Evolutionary conservation across 2,329 filamentous ascomycete species (phyloP).

Genomic region (Diaporthe citri): DNA sequence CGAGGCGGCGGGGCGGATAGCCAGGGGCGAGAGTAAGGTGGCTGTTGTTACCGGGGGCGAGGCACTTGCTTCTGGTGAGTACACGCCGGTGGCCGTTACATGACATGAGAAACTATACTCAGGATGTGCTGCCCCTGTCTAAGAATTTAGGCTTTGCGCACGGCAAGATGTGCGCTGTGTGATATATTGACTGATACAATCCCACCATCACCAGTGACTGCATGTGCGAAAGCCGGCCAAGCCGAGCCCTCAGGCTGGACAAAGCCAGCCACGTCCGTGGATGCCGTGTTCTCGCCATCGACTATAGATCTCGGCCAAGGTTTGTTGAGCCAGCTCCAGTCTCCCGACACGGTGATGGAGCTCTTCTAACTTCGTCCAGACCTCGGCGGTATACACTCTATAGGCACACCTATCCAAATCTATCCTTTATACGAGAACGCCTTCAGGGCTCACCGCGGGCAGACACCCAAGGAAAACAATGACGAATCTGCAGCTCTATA

Average conservation of each 20-base stretch:
- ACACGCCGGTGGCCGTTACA: background rate
- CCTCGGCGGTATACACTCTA: conserved; percentile 66
- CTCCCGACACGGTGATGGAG: conserved; percentile 50
- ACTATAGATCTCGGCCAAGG: conserved; percentile 59
- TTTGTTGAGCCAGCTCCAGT: conserved; percentile 57
- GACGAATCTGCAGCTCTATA: conserved; percentile 71
- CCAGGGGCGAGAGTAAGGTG: conserved; percentile 64
- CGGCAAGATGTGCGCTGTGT: background rate
- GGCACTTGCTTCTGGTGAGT: conserved; percentile 69
- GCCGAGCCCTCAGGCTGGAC: conserved; percentile 72
- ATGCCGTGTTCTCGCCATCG: conserved; percentile 52
- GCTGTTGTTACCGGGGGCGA: conserved; percentile 74
- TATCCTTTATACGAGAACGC: conserved; percentile 77
- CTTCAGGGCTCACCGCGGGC: conserved; percentile 67
- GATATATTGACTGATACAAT: background rate
- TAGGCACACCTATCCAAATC: conserved; percentile 74
- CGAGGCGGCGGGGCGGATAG: conserved; percentile 70
- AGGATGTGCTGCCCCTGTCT: background rate
- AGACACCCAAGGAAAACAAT: conserved; percentile 68
- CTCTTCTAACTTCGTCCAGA: conserved; percentile 52
- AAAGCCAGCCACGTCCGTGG: conserved; percentile 49
- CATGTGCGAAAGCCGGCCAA: conserved; percentile 50
- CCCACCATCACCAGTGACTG: conserved; percentile 42
- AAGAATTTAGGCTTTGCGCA: background rate
- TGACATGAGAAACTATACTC: background rate